These are phyloP conservation scores for Cyamopsis tetragonoloba DNA, from an alignment of 306 rosid species.

Conservation along the genomic window DNA sequence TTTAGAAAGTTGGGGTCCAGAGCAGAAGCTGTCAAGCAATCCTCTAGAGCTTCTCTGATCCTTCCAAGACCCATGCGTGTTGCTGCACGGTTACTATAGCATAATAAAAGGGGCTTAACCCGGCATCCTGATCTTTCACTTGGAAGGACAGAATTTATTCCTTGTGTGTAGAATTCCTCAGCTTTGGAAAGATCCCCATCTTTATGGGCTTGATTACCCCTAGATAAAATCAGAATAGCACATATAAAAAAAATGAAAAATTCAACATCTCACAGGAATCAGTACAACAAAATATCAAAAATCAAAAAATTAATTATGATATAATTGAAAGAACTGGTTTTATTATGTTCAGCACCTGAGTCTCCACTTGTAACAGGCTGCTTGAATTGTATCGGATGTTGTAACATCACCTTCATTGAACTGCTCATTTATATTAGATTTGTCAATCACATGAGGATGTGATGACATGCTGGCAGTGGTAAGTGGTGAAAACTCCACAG, in stretches of 20 bases:
- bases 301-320: not conserved
- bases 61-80: constrained; percentile 70
- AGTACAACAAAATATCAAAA: constrained; percentile 26
- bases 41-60: constrained; percentile 80
- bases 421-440: constrained; percentile 38
- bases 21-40: constrained; percentile 57
- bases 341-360: constrained; percentile 52
- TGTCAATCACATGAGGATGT: constrained; percentile 27
- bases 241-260: constrained; percentile 5
- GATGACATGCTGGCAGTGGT: constrained; percentile 33
- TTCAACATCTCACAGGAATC: constrained; percentile 13
- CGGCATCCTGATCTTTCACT: constrained; percentile 56
- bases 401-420: constrained; percentile 32
- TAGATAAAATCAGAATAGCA: constrained; percentile 31
- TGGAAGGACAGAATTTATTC: constrained; percentile 68
- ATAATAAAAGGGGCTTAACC: constrained; percentile 63
- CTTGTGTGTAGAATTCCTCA: constrained; percentile 73
- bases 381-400: constrained; percentile 37
- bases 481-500: constrained; percentile 38
- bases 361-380: constrained; percentile 78
- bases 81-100: constrained; percentile 91
- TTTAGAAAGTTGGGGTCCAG: constrained; percentile 77
- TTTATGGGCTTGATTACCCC: constrained; percentile 84
- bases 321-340: not conserved
- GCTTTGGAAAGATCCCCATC: constrained; percentile 73